Percentiles rank a stretch among this genome's conserved stretches.
These are phyloP conservation scores for Vicia villosa DNA, from an alignment of 306 rosid genomes.

Conservation along the genomic window DNA sequence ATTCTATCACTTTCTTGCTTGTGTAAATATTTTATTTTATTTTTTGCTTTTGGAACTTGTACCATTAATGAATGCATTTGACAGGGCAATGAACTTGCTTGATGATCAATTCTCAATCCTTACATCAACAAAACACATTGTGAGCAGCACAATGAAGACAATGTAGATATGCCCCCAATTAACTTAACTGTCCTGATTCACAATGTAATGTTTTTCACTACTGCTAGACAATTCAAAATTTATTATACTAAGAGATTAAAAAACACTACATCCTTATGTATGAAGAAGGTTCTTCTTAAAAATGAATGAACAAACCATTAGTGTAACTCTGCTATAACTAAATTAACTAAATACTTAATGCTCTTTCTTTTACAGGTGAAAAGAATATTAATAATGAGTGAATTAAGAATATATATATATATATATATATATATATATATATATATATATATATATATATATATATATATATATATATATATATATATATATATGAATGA, in stretches of 20 bases:
- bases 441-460: too few relatives aligned
- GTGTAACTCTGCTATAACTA: slow-evolving; percentile 25
- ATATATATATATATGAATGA: too few relatives aligned
- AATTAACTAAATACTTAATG: slow-evolving; percentile 19
- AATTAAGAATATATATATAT: too few relatives aligned
- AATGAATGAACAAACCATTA: slow-evolving; percentile 20
- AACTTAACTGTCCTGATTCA: slow-evolving; percentile 17
- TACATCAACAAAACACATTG: slow-evolving; percentile 75
- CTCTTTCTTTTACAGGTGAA: slow-evolving; percentile 59
- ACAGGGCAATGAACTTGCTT: slow-evolving; percentile 87
- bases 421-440: too few relatives aligned
- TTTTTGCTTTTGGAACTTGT: slow-evolving; percentile 41
- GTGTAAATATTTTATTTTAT: not conserved
- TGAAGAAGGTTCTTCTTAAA: slow-evolving; percentile 11
- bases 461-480: too few relatives aligned
- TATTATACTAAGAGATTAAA: slow-evolving; percentile 25
- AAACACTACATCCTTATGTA: slow-evolving; percentile 22
- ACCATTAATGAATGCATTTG: slow-evolving; percentile 92
- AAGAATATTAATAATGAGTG: too few relatives aligned
- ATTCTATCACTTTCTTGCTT: slow-evolving; percentile 31
- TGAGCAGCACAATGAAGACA: slow-evolving; percentile 86
- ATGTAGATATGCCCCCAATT: slow-evolving; percentile 49
- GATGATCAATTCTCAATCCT: slow-evolving; percentile 80
- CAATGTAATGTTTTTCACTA: slow-evolving; percentile 20
- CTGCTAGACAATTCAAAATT: slow-evolving; percentile 24